These are phyloP conservation scores for Hansenula sp. DNA, from an alignment of 1,139 yeast genomes.

Conservation along the genomic window DNA sequence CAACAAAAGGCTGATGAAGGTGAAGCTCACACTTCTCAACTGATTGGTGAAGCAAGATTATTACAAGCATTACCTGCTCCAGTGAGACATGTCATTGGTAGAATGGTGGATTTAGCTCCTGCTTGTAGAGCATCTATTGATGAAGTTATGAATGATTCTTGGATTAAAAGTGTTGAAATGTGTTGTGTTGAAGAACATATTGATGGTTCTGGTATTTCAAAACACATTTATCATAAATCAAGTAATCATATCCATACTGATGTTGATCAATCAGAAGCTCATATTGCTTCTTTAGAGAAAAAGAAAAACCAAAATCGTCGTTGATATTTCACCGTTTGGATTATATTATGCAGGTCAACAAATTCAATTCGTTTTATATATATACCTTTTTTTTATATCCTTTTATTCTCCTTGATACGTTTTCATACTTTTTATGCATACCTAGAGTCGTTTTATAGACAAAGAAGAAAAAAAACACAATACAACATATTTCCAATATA, in stretches of 20 bases:
- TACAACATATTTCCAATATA: too few relatives aligned
- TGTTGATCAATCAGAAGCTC: conserved; percentile 92
- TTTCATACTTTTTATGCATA: not conserved
- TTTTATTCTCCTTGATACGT: not conserved
- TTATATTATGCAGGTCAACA: too few relatives aligned
- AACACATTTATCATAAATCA: conserved; percentile 30
- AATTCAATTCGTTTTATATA: not conserved
- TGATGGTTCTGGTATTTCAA: conserved; percentile 29
- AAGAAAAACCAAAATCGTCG: conserved; percentile 44
- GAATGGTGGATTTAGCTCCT: conserved; percentile 79
- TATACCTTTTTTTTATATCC: too few relatives aligned
- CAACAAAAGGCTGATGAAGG: conserved; percentile 8
- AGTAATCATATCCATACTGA: conserved; percentile 76
- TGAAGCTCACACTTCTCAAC: conserved; percentile 28
- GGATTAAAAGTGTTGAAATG: conserved; percentile 66
- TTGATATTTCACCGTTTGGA: not conserved
- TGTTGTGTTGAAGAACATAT: conserved; percentile 53
- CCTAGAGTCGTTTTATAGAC: too few relatives aligned
- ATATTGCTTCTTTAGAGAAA: conserved; percentile 88
- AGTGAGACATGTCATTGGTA: conserved; percentile 58
- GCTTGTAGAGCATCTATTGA: conserved; percentile 84
- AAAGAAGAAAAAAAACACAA: too few relatives aligned
- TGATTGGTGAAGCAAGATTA: conserved; percentile 67
- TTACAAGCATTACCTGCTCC: conserved; percentile 68
- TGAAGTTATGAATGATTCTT: conserved; percentile 74